Evolutionary conservation across 352 stramenopile genomes (phyloP).

Genomic region (Phytophthora crassamura): DNA sequence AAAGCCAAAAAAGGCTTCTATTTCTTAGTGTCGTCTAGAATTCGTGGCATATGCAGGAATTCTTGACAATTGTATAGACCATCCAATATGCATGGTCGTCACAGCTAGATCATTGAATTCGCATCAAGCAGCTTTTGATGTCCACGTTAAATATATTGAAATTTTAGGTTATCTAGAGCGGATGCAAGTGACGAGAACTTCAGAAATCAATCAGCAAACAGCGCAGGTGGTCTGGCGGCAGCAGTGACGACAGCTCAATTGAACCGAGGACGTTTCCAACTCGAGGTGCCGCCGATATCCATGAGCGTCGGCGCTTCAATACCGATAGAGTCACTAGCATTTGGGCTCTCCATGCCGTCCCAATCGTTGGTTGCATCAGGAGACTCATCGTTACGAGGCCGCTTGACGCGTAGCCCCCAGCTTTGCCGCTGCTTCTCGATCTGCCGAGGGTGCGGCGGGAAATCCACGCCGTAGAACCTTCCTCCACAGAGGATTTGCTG

Average conservation of each 20-base stretch:
- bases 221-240: background rate
- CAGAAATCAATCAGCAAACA: conserved; percentile 9
- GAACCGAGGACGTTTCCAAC: conserved; percentile 72
- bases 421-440: conserved; percentile 59
- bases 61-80: too few relatives aligned
- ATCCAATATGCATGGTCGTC: too few relatives aligned
- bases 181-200: conserved; percentile 19
- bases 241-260: conserved; percentile 37
- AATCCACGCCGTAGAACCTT: conserved; percentile 68
- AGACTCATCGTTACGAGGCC: conserved; percentile 50
- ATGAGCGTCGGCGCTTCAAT: conserved; percentile 45
- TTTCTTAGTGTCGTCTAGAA: too few relatives aligned
- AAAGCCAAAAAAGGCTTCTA: too few relatives aligned
- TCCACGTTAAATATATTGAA: conserved; percentile 56
- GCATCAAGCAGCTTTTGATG: conserved; percentile 3
- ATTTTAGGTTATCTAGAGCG: conserved; percentile 20
- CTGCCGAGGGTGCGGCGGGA: conserved; percentile 62
- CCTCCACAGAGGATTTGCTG: conserved; percentile 75
- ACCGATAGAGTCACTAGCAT: conserved; percentile 22
- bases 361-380: conserved; percentile 38
- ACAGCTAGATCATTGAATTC: too few relatives aligned
- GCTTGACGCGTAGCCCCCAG: conserved; percentile 62
- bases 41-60: too few relatives aligned
- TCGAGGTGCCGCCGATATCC: conserved; percentile 42
- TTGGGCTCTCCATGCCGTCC: conserved; percentile 34